Base-by-base conservation (phyloP, 2,329 filamentous ascomycete species). In the Penicillium polonicum region DNA sequence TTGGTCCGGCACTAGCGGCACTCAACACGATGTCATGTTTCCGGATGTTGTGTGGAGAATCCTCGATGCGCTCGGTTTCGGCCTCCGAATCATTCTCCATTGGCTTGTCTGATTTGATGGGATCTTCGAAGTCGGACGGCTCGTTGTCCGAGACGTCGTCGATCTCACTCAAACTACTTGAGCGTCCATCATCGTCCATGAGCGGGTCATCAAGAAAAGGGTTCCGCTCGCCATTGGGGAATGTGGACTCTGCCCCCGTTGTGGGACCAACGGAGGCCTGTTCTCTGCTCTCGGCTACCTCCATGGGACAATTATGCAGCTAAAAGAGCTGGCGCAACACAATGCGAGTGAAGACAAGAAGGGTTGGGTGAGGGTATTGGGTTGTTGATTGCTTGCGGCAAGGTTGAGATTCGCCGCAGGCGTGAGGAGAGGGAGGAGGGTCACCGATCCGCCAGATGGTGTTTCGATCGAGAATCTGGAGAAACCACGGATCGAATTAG, bases 151-250 rank as follows among this genome's bases (percentile, higher is more conserved):
- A 83, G 61, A 90, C 87, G 68, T 96, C 90, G 70, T 92, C 92
- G 56, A 96, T 90, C 68, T 97, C 93, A 78, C 91, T 97, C 67
- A 97, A 82, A 69, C 92, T 94, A 75, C 93, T 97, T 39, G 92
- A 97, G 52, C 89, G 82, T 72, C 86, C 87, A 72, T 89, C 90
- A 68, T 87, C 55, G n/a, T 57, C 86, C 66, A 75, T 72, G 59
- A 76, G 65, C 52, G 70, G 67, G 63, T 84, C 83, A 58, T 72
- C 72, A 25, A 73, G 59, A 41, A 71, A 65, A 50, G 72, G 62
- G 62, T 71, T 69, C 42, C 70, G 67, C 52, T 73, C 71, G 57
- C 71, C 69, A 69, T 77, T 76, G 66, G 72, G 62, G 59, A 70
- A 64, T 39, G 67, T 69, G 52, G 72, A 59, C 46, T 72, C 72